Base-by-base conservation (phyloP, 208 protist species). In the Trypanosoma avium region DNA sequence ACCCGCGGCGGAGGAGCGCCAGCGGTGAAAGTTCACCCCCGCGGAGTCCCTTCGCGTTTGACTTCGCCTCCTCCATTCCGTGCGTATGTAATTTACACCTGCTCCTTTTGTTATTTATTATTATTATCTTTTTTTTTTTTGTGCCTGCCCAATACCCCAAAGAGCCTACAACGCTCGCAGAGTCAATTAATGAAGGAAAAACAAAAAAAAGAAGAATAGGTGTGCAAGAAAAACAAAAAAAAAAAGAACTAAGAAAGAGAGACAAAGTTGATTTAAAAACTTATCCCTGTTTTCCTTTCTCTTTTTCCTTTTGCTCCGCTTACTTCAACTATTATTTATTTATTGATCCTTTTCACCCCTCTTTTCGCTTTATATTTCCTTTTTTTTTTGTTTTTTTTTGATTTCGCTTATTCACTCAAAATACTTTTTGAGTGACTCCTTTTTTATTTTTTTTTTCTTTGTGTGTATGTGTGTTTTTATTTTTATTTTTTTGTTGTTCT, bases 31-130 rank as follows among this genome's bases (percentile, higher is more conserved):
- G 9, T 17, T 59, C 36, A 49, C 27, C 33, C 21, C 29, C 38
- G n/a, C 24, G 5, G 27, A n/a, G 6, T 15, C 29, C 3, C 22
- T 57, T 65, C 35, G 35, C 33, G 21, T 24, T 27, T 24, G 47
- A 22, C 19, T 65, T 57, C 48, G 32, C n/a, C 15, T 48, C 60
- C 26, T 65, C 47, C 60, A 49, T 65, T 21, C n/a, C n/a, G n/a
- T n/a, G n/a, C n/a, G n/a, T n/a, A n/a, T n/a, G n/a, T n/a, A n/a
- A n/a, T n/a, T 12, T 40, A 27, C 30, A 12, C 53, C 13, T 17
- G n/a, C n/a, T 21, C 15, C 0, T 58, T 42, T 1, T 21, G 15
- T 40, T n/a, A 6, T 24, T 32, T 52, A 27, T 40, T 43, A 15
- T 57, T 17, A 4, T 60, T n/a, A 8, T n/a, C 13, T 5, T 65